Evolutionary conservation across 345 rosid genomes (phyloP), one percentile per base, ranked within the genome.

Genomic region (Eucalyptus pauciflora): DNA sequence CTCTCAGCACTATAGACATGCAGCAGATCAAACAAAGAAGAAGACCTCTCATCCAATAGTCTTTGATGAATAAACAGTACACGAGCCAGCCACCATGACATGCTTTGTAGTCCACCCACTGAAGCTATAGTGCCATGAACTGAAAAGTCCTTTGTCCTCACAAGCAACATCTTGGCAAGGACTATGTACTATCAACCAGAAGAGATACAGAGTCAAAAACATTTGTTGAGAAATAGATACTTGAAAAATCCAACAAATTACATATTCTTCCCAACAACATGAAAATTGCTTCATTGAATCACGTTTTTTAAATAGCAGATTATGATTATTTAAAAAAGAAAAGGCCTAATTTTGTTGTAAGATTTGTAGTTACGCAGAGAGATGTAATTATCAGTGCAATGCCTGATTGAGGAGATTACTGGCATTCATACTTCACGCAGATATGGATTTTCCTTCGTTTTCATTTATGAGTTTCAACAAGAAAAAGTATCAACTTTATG

Each of bases 21-120:
- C 91, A 96, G 89, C 86, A 94, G 91, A 88, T 97, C 98, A 94
- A 94, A 95, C 91, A 97, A 91, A 88, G 96, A 95, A 52, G 98
- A 96, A 60, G 98, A 96, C 17, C 91, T 92, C 93, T 97, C 98
- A 3, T 95, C 96, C 94, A 97, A 94, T 94, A 93, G 92, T 91
- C 97, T 92, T 80, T 97, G 99, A 88, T 97, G 96, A 88, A 94
- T 87, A 90, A 97, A 93, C 79, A 96, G 92, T 64, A 95, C 87
- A 91, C 98, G 94, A 13, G 91, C 93, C 41, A 96, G 93, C 99
- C 99, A 97, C 99, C 98, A 97, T 8, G 99, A 95, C 90, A 96
- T 90, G 94, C 96, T 97, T 92, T 90, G 91, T 33, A 95, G 85
- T 76, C 93, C 95, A 92, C 91, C 93, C 67, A 79, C 69, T 5